A percentile compares a stretch with the other conserved stretches of the same genome.
Conservation (phyloP, 2,329 filamentous ascomycete genomes). For the Leptographium radiaticola region DNA sequence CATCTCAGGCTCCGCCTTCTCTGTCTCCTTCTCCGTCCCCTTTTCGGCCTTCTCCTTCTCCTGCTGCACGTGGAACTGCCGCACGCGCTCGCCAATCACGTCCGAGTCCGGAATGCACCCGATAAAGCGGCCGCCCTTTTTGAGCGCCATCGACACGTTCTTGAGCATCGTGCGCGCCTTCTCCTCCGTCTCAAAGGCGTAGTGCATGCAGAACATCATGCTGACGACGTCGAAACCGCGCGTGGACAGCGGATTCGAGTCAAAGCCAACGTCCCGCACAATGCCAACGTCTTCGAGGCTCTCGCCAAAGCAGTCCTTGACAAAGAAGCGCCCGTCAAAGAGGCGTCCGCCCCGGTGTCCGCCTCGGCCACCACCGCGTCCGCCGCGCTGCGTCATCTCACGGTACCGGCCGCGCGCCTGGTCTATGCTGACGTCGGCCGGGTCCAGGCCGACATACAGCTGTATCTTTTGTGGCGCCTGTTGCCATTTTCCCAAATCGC, state of each 20-base stretch:
- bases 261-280: conserved; percentile 77
- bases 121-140: conserved; percentile 88
- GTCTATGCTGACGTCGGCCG: conserved; percentile 80
- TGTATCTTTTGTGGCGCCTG: conserved; percentile 82
- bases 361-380: conserved; percentile 30
- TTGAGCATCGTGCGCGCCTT: conserved; percentile 86
- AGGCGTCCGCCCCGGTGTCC: conserved; percentile 38
- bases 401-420: conserved; percentile 79
- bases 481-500: conserved; percentile 92
- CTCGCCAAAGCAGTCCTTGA: conserved; percentile 87
- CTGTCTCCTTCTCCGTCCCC: conserved; percentile 24
- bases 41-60: conserved; percentile 12
- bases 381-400: conserved; percentile 51
- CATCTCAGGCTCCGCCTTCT: conserved; percentile 21
- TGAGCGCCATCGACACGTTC: conserved; percentile 81
- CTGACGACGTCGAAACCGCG: conserved; percentile 91
- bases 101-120: conserved; percentile 97
- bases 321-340: conserved; percentile 77
- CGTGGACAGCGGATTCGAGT: conserved; percentile 56
- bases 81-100: conserved; percentile 68
- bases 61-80: conserved; percentile 48
- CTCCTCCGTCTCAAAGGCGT: conserved; percentile 85
- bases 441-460: conserved; percentile 88
- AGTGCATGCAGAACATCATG: conserved; percentile 99
- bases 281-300: conserved; percentile 71